Base-by-base conservation (phyloP, 129 eudicot genomes). In the Solidago caesia region DNA sequence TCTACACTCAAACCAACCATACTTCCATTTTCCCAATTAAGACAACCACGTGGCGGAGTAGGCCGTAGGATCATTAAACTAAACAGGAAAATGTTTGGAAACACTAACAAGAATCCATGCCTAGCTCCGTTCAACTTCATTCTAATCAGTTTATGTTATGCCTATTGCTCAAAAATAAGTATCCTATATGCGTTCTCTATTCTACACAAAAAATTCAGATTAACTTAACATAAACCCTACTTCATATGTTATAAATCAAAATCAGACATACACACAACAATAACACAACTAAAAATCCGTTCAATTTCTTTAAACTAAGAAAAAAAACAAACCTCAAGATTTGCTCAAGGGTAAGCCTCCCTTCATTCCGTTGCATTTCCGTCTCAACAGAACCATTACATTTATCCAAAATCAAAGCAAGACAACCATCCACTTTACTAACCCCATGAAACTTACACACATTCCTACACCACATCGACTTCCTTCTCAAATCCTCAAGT, bases 271-370 rank as follows among this genome's bases (percentile, higher is more conserved):
- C 27, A 51, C 25, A 12, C 5, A 69, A 77, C 44, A 59, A 33
- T 8, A 63, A 56, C 61, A 56, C 61, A 16, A 56, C 2, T 6
- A 56, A 33, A 33, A 33, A 33, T 33, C 2, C 14, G 26, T 3
- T 8, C 5, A n/a, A 12, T 27, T 21, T 21, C 21, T 21, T 15
- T 3, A 3, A 0, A 8, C 14, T 73, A 4, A 47, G 46, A 52
- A 9, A 11, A 79, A 43, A 43, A 27, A 16, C 67, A 45, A 52
- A 93, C 98, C 98, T 90, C 84, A 93, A 85, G 69, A 94, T 90
- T 75, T 94, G 98, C 77, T 88, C 98, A 55, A 94, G 98, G n/a
- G 98, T 90, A 62, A 94, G 92, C 61, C 98, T 75, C 41, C 98
- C 97, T 82, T 86, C 97, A 57, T 94, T 94, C 25, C 84, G 78